Evolutionary conservation across 805 yeast genomes (phyloP).

Genomic region (Pichia membranifaciens): DNA sequence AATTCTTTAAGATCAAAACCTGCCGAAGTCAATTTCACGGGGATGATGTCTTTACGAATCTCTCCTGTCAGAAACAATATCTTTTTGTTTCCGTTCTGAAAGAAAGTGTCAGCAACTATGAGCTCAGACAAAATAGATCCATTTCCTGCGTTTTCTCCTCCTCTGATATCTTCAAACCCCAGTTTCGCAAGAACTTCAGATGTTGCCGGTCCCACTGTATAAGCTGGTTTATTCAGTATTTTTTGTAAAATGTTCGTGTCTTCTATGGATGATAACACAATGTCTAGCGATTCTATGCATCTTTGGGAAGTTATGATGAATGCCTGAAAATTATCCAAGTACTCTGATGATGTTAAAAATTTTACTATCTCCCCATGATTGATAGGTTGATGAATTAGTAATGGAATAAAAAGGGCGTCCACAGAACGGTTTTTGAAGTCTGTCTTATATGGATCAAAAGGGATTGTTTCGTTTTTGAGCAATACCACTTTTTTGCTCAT

Average conservation of each 20-base stretch:
- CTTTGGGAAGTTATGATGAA: slow-evolving; percentile 84
- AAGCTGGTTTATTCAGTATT: slow-evolving; percentile 48
- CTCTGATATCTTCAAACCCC: slow-evolving; percentile 66
- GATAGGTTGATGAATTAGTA: slow-evolving; percentile 59
- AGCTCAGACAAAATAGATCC: slow-evolving; percentile 65
- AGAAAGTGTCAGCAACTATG: slow-evolving; percentile 38
- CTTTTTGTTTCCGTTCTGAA: slow-evolving; percentile 21
- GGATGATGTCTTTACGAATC: slow-evolving; percentile 75
- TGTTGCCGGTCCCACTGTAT: slow-evolving; percentile 93
- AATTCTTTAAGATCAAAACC: slow-evolving; percentile 49
- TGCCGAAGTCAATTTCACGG: slow-evolving; percentile 43
- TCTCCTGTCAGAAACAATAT: slow-evolving; percentile 82
- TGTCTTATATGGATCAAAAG: slow-evolving; percentile 60
- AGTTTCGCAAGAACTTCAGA: slow-evolving; percentile 45
- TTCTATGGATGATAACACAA: slow-evolving; percentile 32
- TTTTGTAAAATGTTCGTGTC: slow-evolving; percentile 10
- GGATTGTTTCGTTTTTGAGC: slow-evolving; percentile 66
- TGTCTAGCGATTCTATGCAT: slow-evolving; percentile 75
- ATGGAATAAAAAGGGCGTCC: slow-evolving; percentile 59
- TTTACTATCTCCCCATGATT: slow-evolving; percentile 40
- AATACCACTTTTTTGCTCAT: slow-evolving; percentile 37
- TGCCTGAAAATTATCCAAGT: slow-evolving; percentile 37
- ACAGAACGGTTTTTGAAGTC: slow-evolving; percentile 33
- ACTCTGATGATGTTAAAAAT: slow-evolving; percentile 40
- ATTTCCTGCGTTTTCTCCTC: slow-evolving; percentile 76